Base-by-base conservation (phyloP, 768 basidiomycete species). In the Rickenella mellea region DNA sequence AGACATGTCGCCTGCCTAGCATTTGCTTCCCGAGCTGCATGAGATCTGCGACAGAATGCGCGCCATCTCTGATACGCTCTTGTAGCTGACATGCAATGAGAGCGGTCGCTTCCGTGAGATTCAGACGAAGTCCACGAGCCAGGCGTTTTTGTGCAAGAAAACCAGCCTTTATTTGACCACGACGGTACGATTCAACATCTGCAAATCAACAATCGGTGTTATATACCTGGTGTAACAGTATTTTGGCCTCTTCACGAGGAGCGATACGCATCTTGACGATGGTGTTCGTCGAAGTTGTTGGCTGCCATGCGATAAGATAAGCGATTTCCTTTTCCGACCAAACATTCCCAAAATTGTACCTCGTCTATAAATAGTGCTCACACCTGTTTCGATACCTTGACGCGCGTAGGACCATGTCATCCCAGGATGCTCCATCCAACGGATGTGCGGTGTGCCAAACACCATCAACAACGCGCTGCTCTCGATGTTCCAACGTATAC, bases 51-150 rank as follows among this genome's bases (percentile, higher is more conserved):
- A 98, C 93, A 0, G 79, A 77, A 56, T 91, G 73, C 12, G 62
- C 57, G 3, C 93, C 94, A 83, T 98, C 96, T 8, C 96, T 73
- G 52, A 96, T 94, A 37, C 79, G 76, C 59, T 97, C 94, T 52
- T 98, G 94, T 1, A 97, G 74, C 52, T 89, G 85, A n/a, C 78
- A 78, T 2, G 91, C 82, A 49, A 99, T 91, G 7, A 99, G 74
- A 2, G 89, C 92, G 11, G 80, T 74, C 0, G 92, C 83, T 63
- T 99, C 96, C 3, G 86, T 74, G 47, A 80, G 65, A 62, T 98
- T 98, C 42, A 98, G 75, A 42, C 73, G 74, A 27, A 94, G 58
- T 7, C 96, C 96, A n/a, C 96, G 76, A 4, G 94, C 94, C 12
- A 99, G 79, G 29, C 96, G 83, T 54, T 90, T 84, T 63, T 98